Conservation (phyloP, 805 yeast species). For the Debaryomyces prosopidis region DNA sequence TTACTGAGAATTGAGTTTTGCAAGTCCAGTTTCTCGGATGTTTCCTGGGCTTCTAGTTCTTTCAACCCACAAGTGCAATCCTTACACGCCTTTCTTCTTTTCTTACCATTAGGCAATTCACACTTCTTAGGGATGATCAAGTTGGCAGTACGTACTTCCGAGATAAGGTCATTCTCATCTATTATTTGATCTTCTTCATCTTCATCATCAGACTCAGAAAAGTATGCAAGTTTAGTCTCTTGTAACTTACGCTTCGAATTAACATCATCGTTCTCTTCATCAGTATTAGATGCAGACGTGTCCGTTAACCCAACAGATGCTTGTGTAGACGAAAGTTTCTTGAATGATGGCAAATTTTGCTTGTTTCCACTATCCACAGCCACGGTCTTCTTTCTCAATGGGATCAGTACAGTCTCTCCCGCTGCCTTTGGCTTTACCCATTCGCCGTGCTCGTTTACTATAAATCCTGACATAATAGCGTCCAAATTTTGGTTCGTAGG, state of each 20-base stretch:
- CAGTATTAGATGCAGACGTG: constrained; percentile 41
- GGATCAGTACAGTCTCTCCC: constrained; percentile 24
- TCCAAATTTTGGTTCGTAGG: constrained; percentile 55
- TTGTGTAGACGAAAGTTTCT: constrained; percentile 13
- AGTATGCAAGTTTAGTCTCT: constrained; percentile 52
- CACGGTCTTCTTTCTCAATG: constrained; percentile 28
- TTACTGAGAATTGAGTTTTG: constrained; percentile 47
- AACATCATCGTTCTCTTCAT: constrained; percentile 40
- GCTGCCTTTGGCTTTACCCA: constrained; percentile 59
- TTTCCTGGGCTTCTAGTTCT: constrained; percentile 78
- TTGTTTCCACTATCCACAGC: constrained; percentile 11
- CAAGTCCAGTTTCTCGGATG: constrained; percentile 37
- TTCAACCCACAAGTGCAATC: constrained; percentile 97
- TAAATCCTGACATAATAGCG: constrained; percentile 67
- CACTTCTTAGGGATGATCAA: constrained; percentile 62
- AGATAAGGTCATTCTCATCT: constrained; percentile 42
- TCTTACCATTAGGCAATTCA: constrained; percentile 50
- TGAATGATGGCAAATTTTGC: constrained; percentile 16
- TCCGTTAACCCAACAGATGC: constrained; percentile 39
- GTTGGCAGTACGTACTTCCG: constrained; percentile 27
- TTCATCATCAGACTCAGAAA: constrained; percentile 54
- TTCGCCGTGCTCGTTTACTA: constrained; percentile 38
- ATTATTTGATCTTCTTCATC: constrained; percentile 26
- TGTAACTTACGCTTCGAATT: constrained; percentile 45
- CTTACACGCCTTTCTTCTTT: constrained; percentile 91